Evolutionary conservation across 805 yeast genomes (phyloP), one percentile per base, ranked within the genome.

Genomic region (Kurtzmaniella cleridarum): DNA sequence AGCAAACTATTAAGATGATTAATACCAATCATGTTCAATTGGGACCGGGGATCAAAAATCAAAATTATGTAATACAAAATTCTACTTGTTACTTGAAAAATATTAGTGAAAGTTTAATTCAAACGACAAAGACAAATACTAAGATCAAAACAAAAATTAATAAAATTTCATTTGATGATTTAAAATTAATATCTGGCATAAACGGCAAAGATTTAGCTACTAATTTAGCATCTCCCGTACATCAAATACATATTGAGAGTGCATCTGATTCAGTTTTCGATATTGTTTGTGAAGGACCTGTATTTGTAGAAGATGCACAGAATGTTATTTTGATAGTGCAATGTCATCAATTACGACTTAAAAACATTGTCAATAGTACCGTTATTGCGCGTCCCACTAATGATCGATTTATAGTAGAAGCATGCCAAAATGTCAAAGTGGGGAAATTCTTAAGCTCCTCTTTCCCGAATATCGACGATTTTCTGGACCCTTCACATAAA

Each of bases 341-440:
- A 18, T 57, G 64, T 35, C 67, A 63, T 42, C 69, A 63, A 43
- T 43, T 52, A 26, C 36, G 69, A 23, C 41, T 62, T 27, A 66
- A 59, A 39, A 45, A 51, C 20, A 36, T 54, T 3, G 31, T 24
- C 5, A 38, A 52, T 34, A 45, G 51, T 24, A 32, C 33, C 7
- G 38, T 49, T 5, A 39, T 53, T 11, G 54, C 48, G 1, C 29
- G 40, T 10, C 55, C 57, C 6, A 40, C 41, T 10, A 56, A 53
- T 33, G 40, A 51, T 32, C 50, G 55, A 14, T 46, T 63, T 2
- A 50, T 64, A 8, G 54, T 63, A 8, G 73, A 67, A 41, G 42
- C 54, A 24, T 57, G 71, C 36, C 26, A 32, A 3, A 37, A 35
- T 3, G 20, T 62, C 26, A 35, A 33, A 12, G 44, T 57, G 16